Evolutionary conservation across 2,329 filamentous ascomycete species (phyloP).

Genomic region (Magnaporthiopsis poae): DNA sequence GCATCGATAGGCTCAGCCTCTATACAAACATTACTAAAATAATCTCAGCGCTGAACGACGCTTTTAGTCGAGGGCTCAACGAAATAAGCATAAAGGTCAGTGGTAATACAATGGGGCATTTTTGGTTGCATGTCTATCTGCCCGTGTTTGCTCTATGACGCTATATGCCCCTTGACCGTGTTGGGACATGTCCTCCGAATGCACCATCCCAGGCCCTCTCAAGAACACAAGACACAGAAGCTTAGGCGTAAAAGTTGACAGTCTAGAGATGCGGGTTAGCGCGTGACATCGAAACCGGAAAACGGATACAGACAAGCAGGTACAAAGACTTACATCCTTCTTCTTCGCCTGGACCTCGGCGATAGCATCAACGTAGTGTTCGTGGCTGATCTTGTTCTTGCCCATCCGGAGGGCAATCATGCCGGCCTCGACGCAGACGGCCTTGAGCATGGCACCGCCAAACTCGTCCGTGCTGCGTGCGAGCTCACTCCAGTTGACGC

Average conservation of each 20-base stretch:
- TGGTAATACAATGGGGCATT: background rate
- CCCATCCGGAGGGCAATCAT: slow-evolving; percentile 96
- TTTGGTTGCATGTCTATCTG: background rate
- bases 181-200: background rate
- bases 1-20: background rate
- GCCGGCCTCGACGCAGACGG: slow-evolving; percentile 94
- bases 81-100: background rate
- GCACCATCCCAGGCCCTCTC: background rate
- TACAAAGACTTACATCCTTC: slow-evolving; percentile 55
- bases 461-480: slow-evolving; percentile 97
- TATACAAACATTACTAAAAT: background rate
- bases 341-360: slow-evolving; percentile 91
- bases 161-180: background rate
- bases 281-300: slow-evolving; percentile 8
- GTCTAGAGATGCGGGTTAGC: slow-evolving; percentile 30
- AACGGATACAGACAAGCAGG: background rate
- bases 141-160: background rate
- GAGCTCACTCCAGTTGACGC: slow-evolving; percentile 90
- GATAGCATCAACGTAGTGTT: slow-evolving; percentile 98
- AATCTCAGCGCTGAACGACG: background rate
- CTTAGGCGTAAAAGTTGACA: slow-evolving; percentile 48
- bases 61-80: too few species aligned
- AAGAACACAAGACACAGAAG: background rate
- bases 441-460: slow-evolving; percentile 93
- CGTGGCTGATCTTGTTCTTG: slow-evolving; percentile 92